Base-by-base conservation (phyloP, 202 grass and related monocot genomes). In the Setaria viridis region DNA sequence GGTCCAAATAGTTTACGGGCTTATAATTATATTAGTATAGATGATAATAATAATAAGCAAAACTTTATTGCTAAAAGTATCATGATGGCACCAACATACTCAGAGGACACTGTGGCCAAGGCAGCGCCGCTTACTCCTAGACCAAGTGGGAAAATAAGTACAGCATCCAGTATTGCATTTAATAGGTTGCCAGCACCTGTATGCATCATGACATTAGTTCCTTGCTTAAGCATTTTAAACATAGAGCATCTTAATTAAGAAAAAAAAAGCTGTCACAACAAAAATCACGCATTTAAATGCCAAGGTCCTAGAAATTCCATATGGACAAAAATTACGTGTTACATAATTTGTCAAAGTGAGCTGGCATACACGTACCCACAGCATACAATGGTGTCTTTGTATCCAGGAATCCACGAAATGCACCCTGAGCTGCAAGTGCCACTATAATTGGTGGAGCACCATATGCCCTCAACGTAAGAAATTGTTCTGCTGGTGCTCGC, bases 371-470 rank as follows among this genome's bases (percentile, higher is more conserved):
- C 88, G 71, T 84, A 98, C 95, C 87, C 34, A 98, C 76, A 86
- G 93, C 95, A 93, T 92, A 98, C 81, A 98, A 59, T n/a, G 95
- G 95, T 76, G 95, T 98, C 81, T 91, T 98, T 62, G 93, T 98
- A 89, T 98, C 95, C 79, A 87, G 87, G 73, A 98, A 95, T 48
- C 95, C 95, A 87, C 95, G 95, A 92, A 98, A 98, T 49, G 89
- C 91, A 74, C 95, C 95, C 84, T 98, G 95, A 62, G 93, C 87
- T 48, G 95, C 95, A 84, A 98, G 95, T 82, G 95, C 91, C 77
- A 98, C 80, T 67, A 95, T 87, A 55, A 95, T 89, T 80, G 95
- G 89, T 3, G 95, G 95, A 81, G 95, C 93, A 86, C 95, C 95
- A 89, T 91, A 95, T 87, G 91, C 95, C 74, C 89, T 82, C 39